phyloP scores from a whole-genome alignment of 352 stramenopile genomes.

The Globisporangium spiculum region DNA sequence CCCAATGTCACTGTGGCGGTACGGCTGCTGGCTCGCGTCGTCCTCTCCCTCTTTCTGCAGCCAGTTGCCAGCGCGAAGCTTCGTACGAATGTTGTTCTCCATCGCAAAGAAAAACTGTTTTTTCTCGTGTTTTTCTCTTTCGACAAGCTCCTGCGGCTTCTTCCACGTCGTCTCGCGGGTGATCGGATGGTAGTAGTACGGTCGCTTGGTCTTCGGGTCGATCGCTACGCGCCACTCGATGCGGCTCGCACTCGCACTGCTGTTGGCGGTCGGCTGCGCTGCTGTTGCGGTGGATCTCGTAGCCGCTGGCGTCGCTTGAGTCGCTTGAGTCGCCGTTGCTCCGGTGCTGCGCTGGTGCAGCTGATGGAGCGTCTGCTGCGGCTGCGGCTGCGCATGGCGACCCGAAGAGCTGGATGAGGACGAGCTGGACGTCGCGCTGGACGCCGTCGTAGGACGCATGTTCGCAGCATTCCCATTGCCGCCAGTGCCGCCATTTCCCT shows the following conservation, averaged over 20 bases:
- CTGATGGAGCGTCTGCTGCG: conserved; percentile 25
- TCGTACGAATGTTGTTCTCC: conserved; percentile 95
- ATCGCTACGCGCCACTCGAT: conserved; percentile 78
- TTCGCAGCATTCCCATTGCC: background rate
- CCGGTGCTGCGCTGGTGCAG: conserved; percentile 26
- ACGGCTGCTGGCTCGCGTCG: conserved; percentile 15
- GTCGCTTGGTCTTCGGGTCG: conserved; percentile 82
- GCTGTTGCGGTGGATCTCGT: conserved; percentile 11
- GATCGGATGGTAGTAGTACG: conserved; percentile 97
- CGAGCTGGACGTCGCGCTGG: conserved; percentile 13
- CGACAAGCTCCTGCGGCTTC: conserved; percentile 84
- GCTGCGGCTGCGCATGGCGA: conserved; percentile 1
- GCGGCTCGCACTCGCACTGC: conserved; percentile 16
- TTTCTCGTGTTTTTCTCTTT: conserved; percentile 78
- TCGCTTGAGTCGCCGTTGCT: background rate
- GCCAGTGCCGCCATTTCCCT: background rate
- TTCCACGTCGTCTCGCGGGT: conserved; percentile 98
- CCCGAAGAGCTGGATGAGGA: background rate
- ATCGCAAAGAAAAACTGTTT: conserved; percentile 94
- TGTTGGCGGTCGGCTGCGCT: conserved; percentile 6
- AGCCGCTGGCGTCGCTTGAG: background rate
- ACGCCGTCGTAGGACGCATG: background rate
- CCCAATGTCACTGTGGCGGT: conserved; percentile 24
- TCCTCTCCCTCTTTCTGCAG: conserved; percentile 32
- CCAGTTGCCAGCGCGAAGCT: conserved; percentile 66